Percentiles rank a stretch among this genome's conserved stretches.
phyloP scores from a whole-genome alignment of 116 monocot species.

The Zostera marina region DNA sequence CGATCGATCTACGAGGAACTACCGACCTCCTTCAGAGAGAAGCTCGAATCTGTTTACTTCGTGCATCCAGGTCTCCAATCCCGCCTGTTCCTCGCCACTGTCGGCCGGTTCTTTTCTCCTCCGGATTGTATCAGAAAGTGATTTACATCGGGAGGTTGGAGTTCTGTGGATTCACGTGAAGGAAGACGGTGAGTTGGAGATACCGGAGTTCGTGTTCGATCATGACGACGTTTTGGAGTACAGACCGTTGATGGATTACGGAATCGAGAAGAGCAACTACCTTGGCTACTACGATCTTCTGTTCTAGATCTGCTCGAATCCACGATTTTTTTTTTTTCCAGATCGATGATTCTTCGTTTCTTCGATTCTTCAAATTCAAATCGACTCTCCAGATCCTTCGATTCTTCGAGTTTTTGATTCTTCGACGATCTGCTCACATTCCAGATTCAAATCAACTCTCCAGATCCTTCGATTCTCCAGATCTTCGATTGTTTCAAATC shows the following conservation, averaged over 20 bases:
- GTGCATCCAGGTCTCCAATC: constrained; percentile 82
- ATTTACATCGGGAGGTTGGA: constrained; percentile 68
- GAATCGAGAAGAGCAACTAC: constrained; percentile 36
- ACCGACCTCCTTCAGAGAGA: constrained; percentile 27
- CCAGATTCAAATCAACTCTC: no score
- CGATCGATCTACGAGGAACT: constrained; percentile 55
- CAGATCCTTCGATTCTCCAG: no score
- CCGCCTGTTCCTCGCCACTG: constrained; percentile 83
- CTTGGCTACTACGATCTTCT: constrained; percentile 32
- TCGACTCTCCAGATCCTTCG: no score
- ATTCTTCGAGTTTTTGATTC: no score
- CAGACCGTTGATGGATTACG: constrained; percentile 84
- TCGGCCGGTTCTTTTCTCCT: constrained; percentile 84
- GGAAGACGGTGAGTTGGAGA: constrained; percentile 38
- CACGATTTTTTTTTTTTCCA: no score
- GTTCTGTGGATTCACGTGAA: constrained; percentile 58
- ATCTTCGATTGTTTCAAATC: no score
- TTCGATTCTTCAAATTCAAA: no score
- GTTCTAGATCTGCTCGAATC: no score
- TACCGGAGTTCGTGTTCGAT: constrained; percentile 65
- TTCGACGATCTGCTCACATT: no score
- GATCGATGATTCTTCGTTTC: no score
- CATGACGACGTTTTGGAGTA: constrained; percentile 79
- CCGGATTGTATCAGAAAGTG: constrained; percentile 69
- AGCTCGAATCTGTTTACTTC: constrained; percentile 59